These are phyloP conservation scores for Casuarina equisetifolia DNA, from an alignment of 306 rosid species.

Conservation along the genomic window DNA sequence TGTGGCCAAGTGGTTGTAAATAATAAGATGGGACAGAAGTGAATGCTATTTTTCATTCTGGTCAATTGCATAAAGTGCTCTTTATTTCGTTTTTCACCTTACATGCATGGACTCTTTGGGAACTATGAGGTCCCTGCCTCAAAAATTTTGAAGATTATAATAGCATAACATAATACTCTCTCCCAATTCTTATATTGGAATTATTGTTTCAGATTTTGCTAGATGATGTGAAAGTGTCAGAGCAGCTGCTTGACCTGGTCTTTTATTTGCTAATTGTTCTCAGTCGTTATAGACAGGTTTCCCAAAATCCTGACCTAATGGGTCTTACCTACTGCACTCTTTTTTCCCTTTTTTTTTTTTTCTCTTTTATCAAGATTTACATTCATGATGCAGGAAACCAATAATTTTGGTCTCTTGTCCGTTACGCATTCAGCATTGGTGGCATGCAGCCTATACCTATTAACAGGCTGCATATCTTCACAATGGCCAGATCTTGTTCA, in stretches of 20 bases:
- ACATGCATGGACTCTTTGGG: background rate
- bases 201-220: constrained; percentile 46
- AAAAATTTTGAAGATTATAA: background rate
- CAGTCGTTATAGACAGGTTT: constrained; percentile 47
- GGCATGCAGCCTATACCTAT: constrained; percentile 50
- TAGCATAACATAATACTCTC: background rate
- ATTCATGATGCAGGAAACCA: constrained; percentile 42
- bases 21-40: background rate
- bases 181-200: constrained; percentile 17
- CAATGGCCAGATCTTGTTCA: constrained; percentile 58
- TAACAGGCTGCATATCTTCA: constrained; percentile 52
- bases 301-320: constrained; percentile 14
- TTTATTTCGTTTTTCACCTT: background rate
- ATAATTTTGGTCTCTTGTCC: constrained; percentile 27
- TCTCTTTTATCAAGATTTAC: constrained; percentile 20
- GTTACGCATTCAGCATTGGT: constrained; percentile 49
- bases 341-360: background rate
- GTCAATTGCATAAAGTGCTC: background rate
- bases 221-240: constrained; percentile 58
- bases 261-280: constrained; percentile 50
- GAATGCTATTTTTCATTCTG: background rate
- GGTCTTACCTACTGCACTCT: constrained; percentile 1
- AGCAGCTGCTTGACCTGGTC: constrained; percentile 57
- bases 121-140: background rate
- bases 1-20: background rate